A percentile compares a stretch with the other conserved stretches of the same genome.
Evolutionary conservation across 768 basidiomycete species (phyloP).

Genomic region (Rhizopogon roseolus): DNA sequence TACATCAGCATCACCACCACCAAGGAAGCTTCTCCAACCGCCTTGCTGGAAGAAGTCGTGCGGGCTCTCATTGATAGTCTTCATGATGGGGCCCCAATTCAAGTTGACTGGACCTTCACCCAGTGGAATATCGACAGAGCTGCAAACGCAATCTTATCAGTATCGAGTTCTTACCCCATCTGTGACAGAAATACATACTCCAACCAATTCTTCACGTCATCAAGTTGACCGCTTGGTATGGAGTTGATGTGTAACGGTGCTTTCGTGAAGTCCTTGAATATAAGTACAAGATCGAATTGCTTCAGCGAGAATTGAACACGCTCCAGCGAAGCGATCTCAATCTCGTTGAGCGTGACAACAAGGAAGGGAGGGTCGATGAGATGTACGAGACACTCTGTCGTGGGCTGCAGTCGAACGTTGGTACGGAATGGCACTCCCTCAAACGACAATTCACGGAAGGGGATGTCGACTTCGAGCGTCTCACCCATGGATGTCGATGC

Average conservation of each 20-base stretch:
- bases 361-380: conserved; percentile 95
- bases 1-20: conserved; percentile 67
- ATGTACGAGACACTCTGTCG: conserved; percentile 94
- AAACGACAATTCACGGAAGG: conserved; percentile 95
- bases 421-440: conserved; percentile 96
- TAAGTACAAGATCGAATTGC: conserved; percentile 96
- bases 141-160: conserved; percentile 25
- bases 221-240: conserved; percentile 83
- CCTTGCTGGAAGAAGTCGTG: conserved; percentile 93
- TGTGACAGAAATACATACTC: conserved; percentile 56
- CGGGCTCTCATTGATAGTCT: conserved; percentile 94
- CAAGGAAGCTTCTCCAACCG: conserved; percentile 92
- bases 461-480: conserved; percentile 88
- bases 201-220: conserved; percentile 98
- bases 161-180: background rate
- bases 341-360: conserved; percentile 89
- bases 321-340: conserved; percentile 95
- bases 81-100: conserved; percentile 99
- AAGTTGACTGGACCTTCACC: conserved; percentile 95
- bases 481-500: conserved; percentile 79
- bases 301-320: conserved; percentile 94
- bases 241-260: conserved; percentile 94
- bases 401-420: conserved; percentile 91
- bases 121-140: conserved; percentile 95
- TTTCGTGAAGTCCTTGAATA: conserved; percentile 95